These are phyloP conservation scores for Tetradesmus lagerheimii DNA, from an alignment of 139 green algal genomes.

Conservation along the genomic window DNA sequence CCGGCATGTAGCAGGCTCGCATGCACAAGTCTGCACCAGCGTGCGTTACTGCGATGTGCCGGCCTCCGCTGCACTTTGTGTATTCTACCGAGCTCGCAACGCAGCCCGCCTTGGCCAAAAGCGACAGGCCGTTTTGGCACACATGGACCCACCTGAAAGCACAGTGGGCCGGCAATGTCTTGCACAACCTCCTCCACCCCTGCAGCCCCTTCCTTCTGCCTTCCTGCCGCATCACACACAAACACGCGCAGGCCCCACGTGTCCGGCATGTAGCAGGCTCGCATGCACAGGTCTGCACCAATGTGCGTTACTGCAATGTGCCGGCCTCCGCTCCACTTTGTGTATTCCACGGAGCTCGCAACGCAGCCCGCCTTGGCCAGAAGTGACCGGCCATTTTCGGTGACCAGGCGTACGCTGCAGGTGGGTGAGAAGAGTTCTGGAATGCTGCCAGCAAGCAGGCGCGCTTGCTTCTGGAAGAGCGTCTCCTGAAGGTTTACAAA, in stretches of 20 bases:
- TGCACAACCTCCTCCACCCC: conserved; percentile 27
- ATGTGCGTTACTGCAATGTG: conserved; percentile 53
- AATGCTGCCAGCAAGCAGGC: conserved; percentile 28
- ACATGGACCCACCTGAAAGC: conserved; percentile 58
- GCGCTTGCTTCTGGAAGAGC: conserved; percentile 47
- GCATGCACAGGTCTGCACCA: conserved; percentile 57
- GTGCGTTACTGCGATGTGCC: conserved; percentile 52
- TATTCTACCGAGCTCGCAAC: conserved; percentile 51
- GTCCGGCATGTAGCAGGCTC: conserved; percentile 58
- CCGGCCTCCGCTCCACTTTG: conserved; percentile 51
- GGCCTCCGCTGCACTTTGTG: conserved; percentile 53
- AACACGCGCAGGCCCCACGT: conserved; percentile 55
- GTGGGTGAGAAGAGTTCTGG: conserved; percentile 44
- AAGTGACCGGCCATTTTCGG: conserved; percentile 56
- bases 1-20: conserved; percentile 59
- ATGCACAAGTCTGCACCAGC: conserved; percentile 57
- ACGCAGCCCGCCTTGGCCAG: conserved; percentile 54
- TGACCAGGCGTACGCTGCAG: conserved; percentile 48
- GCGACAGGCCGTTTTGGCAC: conserved; percentile 54
- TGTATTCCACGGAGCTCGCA: conserved; percentile 52
- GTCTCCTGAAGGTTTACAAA: conserved; percentile 22
- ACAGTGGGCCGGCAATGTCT: conserved; percentile 59
- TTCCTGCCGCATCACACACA: conserved; percentile 18
- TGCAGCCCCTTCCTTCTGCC: conserved; percentile 2
- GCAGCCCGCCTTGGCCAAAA: conserved; percentile 56